Percentiles rank a stretch among this genome's conserved stretches.
Conservation (phyloP, 768 basidiomycete genomes). For the Lactarius tabidus region DNA sequence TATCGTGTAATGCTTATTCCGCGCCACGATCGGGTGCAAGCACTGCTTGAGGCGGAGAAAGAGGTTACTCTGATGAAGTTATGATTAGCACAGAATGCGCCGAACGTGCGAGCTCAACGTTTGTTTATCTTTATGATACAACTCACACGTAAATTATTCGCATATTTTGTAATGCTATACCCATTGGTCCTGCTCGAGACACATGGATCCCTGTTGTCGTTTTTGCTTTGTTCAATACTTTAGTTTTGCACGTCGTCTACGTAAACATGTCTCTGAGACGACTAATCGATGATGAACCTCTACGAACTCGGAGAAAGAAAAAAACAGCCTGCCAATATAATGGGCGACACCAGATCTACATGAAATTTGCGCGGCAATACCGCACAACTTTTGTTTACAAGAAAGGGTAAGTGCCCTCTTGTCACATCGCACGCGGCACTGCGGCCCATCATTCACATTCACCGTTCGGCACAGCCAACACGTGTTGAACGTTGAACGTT, state of each 20-base stretch:
- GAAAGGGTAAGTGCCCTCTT: neutral
- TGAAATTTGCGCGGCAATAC: neutral
- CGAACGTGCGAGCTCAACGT: neutral
- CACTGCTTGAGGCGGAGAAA: slow-evolving; percentile 18
- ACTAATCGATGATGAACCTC: neutral
- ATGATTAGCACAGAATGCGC: neutral
- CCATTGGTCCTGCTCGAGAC: neutral
- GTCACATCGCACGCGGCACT: too few relatives aligned
- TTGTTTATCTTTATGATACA: neutral
- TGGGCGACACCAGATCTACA: neutral
- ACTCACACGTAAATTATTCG: neutral
- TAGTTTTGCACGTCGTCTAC: neutral
- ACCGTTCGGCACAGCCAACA: neutral
- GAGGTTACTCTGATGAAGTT: slow-evolving; percentile 20
- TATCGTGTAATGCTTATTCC: slow-evolving; percentile 34
- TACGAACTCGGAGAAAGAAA: neutral
- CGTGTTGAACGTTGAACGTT: too few relatives aligned
- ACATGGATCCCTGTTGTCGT: neutral
- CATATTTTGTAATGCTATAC: neutral
- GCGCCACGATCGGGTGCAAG: slow-evolving; percentile 25
- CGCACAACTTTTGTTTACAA: neutral
- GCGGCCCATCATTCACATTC: neutral
- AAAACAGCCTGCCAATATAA: neutral
- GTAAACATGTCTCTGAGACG: neutral
- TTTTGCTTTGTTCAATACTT: neutral